These are phyloP conservation scores for Diaporthe amygdali DNA, from an alignment of 2,329 filamentous ascomycete genomes.

Conservation along the genomic window DNA sequence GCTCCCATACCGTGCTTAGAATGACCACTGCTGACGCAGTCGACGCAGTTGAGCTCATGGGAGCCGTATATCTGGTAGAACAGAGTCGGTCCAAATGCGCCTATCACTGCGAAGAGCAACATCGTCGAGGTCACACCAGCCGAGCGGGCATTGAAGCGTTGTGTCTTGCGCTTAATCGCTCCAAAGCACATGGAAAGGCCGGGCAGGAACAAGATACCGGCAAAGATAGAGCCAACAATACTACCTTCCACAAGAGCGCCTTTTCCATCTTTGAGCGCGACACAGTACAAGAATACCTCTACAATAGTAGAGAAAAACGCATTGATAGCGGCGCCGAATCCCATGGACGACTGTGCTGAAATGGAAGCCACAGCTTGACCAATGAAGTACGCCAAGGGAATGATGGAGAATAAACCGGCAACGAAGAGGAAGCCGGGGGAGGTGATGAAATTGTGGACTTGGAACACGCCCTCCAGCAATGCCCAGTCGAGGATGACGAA, in stretches of 20 bases:
- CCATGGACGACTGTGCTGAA: conserved; percentile 98
- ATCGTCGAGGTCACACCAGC: conserved; percentile 98
- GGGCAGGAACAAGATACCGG: conserved; percentile 91
- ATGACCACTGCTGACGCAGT: conserved; percentile 57
- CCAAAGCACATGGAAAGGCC: conserved; percentile 99
- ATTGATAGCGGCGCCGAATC: conserved; percentile 93
- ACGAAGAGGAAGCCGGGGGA: conserved; percentile 86
- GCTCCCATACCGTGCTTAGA: conserved; percentile 43
- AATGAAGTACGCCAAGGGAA: conserved; percentile 97
- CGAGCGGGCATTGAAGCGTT: conserved; percentile 95
- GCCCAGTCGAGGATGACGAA: conserved; percentile 96
- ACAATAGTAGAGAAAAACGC: conserved; percentile 98
- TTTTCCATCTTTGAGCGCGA: conserved; percentile 92
- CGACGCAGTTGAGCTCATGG: conserved; percentile 88
- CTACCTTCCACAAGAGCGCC: conserved; percentile 92
- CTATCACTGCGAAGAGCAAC: conserved; percentile 94
- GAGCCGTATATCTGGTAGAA: conserved; percentile 99
- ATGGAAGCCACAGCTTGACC: conserved; percentile 98
- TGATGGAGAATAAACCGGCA: conserved; percentile 86
- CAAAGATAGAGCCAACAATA: conserved; percentile 97
- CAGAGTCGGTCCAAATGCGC: conserved; percentile 90
- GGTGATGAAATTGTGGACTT: conserved; percentile 75
- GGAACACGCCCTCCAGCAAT: conserved; percentile 72
- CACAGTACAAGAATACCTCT: conserved; percentile 96
- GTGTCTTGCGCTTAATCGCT: conserved; percentile 95